Evolutionary conservation across 495 filamentous ascomycete genomes (phyloP).

Genomic region (Xylaria sp.): DNA sequence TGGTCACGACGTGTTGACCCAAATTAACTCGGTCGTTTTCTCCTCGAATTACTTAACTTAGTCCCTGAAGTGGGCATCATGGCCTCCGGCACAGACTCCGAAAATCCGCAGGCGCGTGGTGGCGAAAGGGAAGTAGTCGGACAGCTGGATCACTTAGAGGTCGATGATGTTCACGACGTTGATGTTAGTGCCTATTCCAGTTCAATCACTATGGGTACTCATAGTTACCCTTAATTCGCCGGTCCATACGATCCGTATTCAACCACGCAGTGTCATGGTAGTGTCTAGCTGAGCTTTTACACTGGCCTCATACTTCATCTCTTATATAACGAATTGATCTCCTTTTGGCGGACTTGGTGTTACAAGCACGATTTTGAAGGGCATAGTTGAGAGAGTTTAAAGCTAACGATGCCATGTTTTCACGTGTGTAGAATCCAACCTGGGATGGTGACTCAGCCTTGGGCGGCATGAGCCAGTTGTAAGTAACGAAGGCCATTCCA

Average conservation of each 20-base stretch:
- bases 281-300: background rate
- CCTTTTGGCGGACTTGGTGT: background rate
- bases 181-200: slow-evolving; percentile 11
- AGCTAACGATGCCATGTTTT: background rate
- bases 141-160: slow-evolving; percentile 19
- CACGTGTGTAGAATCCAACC: background rate
- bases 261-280: background rate
- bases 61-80: background rate
- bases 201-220: background rate
- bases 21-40: background rate
- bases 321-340: background rate
- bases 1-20: background rate
- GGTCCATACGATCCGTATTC: background rate
- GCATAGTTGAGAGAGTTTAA: background rate
- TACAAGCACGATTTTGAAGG: background rate
- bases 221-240: background rate
- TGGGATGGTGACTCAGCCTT: slow-evolving; percentile 26
- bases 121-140: background rate
- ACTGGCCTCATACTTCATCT: background rate
- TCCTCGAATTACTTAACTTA: background rate
- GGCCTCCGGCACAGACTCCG: background rate
- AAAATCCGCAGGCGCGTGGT: background rate
- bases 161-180: slow-evolving; percentile 16
- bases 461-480: slow-evolving; percentile 23
- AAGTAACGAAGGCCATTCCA: slow-evolving; percentile 5